These are phyloP conservation scores for Penicillium fuscoglaucum DNA, from an alignment of 2,329 filamentous ascomycete species.

Conservation along the genomic window DNA sequence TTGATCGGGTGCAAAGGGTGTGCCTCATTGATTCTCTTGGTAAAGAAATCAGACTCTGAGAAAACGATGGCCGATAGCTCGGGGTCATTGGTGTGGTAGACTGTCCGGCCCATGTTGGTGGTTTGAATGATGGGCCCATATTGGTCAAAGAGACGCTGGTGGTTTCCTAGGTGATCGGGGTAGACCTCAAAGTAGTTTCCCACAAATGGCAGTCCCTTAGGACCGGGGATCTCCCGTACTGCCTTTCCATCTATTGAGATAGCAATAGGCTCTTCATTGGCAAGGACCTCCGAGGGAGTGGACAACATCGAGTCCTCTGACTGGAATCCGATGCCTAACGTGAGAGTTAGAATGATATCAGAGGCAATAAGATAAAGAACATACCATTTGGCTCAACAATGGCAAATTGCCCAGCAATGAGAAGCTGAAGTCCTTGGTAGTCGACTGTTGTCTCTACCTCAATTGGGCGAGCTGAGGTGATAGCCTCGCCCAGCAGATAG, in stretches of 20 bases:
- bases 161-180: conserved; percentile 60
- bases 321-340: conserved; percentile 25
- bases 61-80: conserved; percentile 51
- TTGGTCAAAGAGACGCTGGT: conserved; percentile 55
- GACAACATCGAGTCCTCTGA: conserved; percentile 12
- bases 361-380: background rate
- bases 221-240: conserved; percentile 27
- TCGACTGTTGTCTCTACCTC: conserved; percentile 23
- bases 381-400: conserved; percentile 34
- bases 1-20: conserved; percentile 36
- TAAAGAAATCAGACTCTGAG: conserved; percentile 54
- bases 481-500: conserved; percentile 23
- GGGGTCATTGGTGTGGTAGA: conserved; percentile 56
- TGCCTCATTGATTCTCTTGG: conserved; percentile 49
- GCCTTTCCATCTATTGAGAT: conserved; percentile 33
- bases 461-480: conserved; percentile 23
- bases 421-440: conserved; percentile 21
- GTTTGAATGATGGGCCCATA: conserved; percentile 57
- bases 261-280: conserved; percentile 15
- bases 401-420: conserved; percentile 33
- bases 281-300: conserved; percentile 14
- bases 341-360: background rate
- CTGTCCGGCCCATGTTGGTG: conserved; percentile 52
- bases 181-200: conserved; percentile 59
- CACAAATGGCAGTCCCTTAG: conserved; percentile 38